A percentile compares a stretch with the other conserved stretches of the same genome.
phyloP scores from a whole-genome alignment of 768 basidiomycete species.

The Termitomyces sp. region DNA sequence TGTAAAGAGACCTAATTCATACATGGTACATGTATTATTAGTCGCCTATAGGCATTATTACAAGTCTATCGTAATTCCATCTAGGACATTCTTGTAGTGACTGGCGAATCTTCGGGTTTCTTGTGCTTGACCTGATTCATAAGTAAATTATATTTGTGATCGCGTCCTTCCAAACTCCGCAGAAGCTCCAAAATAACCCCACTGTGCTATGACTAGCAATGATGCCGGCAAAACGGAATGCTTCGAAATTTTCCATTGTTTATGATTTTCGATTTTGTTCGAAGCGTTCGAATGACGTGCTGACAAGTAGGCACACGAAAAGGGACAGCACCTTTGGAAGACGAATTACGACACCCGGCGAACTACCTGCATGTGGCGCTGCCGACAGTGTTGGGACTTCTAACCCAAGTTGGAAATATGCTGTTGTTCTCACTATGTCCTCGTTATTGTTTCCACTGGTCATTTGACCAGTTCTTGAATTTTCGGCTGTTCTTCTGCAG shows the following conservation, averaged over 20 bases:
- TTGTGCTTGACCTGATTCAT: too few relatives aligned
- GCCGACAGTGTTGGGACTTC: not conserved
- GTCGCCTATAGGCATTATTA: not conserved
- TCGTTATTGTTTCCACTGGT: too few relatives aligned
- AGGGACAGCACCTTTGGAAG: not conserved
- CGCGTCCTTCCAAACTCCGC: not conserved
- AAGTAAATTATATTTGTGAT: too few relatives aligned
- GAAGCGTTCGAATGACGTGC: too few relatives aligned
- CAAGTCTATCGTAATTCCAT: not conserved
- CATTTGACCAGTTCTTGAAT: not conserved
- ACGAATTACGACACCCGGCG: not conserved
- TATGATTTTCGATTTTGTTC: not conserved
- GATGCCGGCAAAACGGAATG: not conserved
- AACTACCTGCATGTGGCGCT: not conserved
- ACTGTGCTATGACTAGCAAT: too few relatives aligned
- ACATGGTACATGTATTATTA: not conserved
- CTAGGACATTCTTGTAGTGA: not conserved
- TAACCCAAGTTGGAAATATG: not conserved
- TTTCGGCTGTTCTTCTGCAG: not conserved
- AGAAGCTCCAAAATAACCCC: not conserved
- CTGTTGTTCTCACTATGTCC: too few relatives aligned
- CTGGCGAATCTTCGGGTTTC: not conserved
- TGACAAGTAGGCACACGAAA: not conserved
- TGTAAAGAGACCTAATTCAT: not conserved
- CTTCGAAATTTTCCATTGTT: not conserved